phyloP scores from a whole-genome alignment of 345 rosid genomes.

The Theobroma cacao region DNA sequence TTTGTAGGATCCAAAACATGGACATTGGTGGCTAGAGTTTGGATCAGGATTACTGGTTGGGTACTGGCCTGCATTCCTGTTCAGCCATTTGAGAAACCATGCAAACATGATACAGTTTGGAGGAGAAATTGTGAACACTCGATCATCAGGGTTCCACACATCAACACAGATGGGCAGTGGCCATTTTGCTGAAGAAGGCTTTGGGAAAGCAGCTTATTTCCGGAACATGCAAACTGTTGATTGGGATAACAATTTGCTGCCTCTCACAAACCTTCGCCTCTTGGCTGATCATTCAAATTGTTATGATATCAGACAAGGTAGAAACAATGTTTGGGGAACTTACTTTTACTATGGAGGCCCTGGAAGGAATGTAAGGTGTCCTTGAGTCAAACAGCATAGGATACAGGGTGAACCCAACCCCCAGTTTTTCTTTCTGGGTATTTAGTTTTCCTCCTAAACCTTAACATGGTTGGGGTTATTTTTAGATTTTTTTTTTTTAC shows the following conservation, averaged over 20 bases:
- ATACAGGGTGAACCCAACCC: neutral
- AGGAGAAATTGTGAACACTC: slow-evolving; percentile 81
- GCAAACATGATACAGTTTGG: slow-evolving; percentile 98
- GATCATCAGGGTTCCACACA: slow-evolving; percentile 81
- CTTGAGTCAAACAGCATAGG: slow-evolving; percentile 34
- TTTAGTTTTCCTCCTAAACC: slow-evolving; percentile 8
- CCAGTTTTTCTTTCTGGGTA: neutral
- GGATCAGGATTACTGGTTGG: slow-evolving; percentile 86
- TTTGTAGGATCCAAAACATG: slow-evolving; percentile 89
- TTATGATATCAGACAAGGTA: slow-evolving; percentile 88
- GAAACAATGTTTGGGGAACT: slow-evolving; percentile 85
- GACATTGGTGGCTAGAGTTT: slow-evolving; percentile 97
- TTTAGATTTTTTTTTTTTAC: slow-evolving; percentile 10
- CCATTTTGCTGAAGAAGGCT: slow-evolving; percentile 86
- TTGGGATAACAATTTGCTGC: slow-evolving; percentile 92
- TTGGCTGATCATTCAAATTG: slow-evolving; percentile 91
- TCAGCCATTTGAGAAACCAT: slow-evolving; percentile 81
- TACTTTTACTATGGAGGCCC: slow-evolving; percentile 98
- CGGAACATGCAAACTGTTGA: slow-evolving; percentile 84
- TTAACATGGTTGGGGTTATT: slow-evolving; percentile 20
- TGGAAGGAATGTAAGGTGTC: slow-evolving; percentile 85
- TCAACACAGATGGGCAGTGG: slow-evolving; percentile 98
- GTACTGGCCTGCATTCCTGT: slow-evolving; percentile 91
- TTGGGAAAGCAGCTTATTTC: slow-evolving; percentile 81
- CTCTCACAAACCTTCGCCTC: slow-evolving; percentile 57